Evolutionary conservation across 257 asterid genomes (phyloP).

Genomic region (Ophiorrhiza pumila): DNA sequence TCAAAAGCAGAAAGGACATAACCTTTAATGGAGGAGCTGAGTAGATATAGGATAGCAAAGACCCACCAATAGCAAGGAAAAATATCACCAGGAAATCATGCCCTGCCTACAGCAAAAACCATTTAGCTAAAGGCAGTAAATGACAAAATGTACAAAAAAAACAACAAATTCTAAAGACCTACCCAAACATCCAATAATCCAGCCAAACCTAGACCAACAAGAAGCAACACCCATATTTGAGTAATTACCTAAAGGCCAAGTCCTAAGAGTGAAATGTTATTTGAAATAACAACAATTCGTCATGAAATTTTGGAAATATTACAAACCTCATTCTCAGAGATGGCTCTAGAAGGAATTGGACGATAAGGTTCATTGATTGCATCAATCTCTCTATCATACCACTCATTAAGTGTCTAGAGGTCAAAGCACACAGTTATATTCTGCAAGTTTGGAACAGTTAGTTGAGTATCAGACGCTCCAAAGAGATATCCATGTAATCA

Average conservation of each 20-base stretch:
- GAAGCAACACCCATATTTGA: conserved; percentile 93
- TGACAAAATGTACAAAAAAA: not conserved
- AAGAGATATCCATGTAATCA: conserved; percentile 6
- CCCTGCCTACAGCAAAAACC: conserved; percentile 62
- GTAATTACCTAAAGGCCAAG: conserved; percentile 68
- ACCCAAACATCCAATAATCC: conserved; percentile 90
- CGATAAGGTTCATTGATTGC: conserved; percentile 98
- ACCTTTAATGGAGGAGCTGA: conserved; percentile 99
- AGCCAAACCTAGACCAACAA: conserved; percentile 84
- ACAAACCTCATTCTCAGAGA: conserved; percentile 73
- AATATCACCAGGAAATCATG: conserved; percentile 75
- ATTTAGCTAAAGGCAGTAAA: conserved; percentile 16
- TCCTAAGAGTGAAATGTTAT: conserved; percentile 17
- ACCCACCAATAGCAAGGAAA: conserved; percentile 94
- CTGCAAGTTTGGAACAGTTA: conserved; percentile 17
- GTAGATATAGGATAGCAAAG: conserved; percentile 88
- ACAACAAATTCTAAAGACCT: conserved; percentile 37
- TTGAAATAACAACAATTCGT: conserved; percentile 12
- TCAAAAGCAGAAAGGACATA: conserved; percentile 17
- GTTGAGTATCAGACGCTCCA: conserved; percentile 15
- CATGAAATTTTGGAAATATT: conserved; percentile 18
- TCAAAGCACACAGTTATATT: conserved; percentile 18
- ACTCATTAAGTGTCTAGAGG: conserved; percentile 80
- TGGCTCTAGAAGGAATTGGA: conserved; percentile 90
- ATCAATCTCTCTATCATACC: conserved; percentile 96